Evolutionary conservation across 768 basidiomycete species (phyloP), one percentile per base, ranked within the genome.

Genomic region (Naganishia antarctica): DNA sequence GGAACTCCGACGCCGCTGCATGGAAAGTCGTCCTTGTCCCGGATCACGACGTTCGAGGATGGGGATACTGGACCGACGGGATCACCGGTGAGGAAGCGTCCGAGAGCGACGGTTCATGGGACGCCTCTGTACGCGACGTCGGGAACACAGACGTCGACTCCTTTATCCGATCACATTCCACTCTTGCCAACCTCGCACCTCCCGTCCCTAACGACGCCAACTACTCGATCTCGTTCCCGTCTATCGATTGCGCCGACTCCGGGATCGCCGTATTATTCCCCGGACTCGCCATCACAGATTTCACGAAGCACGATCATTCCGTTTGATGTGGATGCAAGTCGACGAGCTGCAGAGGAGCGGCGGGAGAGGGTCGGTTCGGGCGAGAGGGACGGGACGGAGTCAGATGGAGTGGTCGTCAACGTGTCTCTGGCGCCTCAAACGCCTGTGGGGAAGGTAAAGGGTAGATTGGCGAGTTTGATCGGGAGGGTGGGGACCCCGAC

Each of bases 241-340:
- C 34, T 57, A 12, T 57, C 53, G 5, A 8, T 57, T 23, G 53
- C 37, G n/a, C 16, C 11, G 2, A 37, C 21, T 31, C 53, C 53
- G 7, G 53, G 53, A 40, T 57, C 51, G 2, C 59, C 64, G 0
- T 64, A 58, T 23, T 64, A 58, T 23, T 58, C 63, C 4, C 63
- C 53, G 4, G 37, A 43, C 23, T 58, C 63, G 15, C 63, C 63
- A 46, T 58, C 51, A 8, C 51, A 60, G 25, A 40, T 66, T 28
- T 63, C 61, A 2, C 21, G 60, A 16, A 63, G 61, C 45, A 59
- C 66, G 7, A 67, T 67, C 46, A 45, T 63, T 21, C 66, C 66
- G 1, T 67, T 67, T 34, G 61, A 67, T 29, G 18, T 32, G 18
- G 61, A 63, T 18, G 48, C 37, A 12, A 63, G 53, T 41, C 50